These are phyloP conservation scores for Leccinellum rugosiceps DNA, from an alignment of 768 basidiomycete genomes.

Conservation along the genomic window DNA sequence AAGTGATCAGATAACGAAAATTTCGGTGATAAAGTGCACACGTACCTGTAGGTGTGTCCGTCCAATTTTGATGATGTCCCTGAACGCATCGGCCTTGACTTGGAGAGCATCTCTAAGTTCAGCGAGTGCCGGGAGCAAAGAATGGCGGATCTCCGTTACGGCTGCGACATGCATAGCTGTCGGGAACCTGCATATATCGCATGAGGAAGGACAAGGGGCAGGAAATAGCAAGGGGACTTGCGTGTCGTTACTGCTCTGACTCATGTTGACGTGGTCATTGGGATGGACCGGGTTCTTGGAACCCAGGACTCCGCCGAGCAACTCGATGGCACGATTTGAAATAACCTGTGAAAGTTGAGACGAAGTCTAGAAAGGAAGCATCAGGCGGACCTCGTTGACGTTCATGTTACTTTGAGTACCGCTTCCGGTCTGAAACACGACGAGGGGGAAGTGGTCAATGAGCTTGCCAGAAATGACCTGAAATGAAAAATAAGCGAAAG, in stretches of 20 bases:
- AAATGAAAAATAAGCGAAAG: constrained; percentile 3
- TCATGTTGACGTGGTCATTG: constrained; percentile 99
- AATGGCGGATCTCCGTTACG: constrained; percentile 78
- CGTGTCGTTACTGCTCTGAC: constrained; percentile 99
- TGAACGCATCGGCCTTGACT: constrained; percentile 78
- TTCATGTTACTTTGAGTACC: constrained; percentile 99
- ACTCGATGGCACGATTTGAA: constrained; percentile 96
- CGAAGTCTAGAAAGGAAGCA: background rate
- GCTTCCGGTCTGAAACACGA: constrained; percentile 98
- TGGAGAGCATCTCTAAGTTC: constrained; percentile 83
- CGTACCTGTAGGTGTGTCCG: constrained; percentile 88
- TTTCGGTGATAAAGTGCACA: background rate
- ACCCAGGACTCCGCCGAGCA: constrained; percentile 92
- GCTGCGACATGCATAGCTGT: constrained; percentile 99
- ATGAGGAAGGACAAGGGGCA: background rate
- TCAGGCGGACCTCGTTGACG: constrained; percentile 78
- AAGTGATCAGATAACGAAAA: background rate
- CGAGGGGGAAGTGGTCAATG: constrained; percentile 93
- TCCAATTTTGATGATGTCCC: constrained; percentile 96
- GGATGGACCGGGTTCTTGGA: constrained; percentile 98
- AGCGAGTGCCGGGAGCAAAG: constrained; percentile 80
- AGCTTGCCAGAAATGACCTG: constrained; percentile 96
- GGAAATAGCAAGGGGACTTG: constrained; percentile 37
- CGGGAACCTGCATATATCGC: constrained; percentile 67
- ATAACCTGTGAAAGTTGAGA: constrained; percentile 56